Evolutionary conservation across 768 basidiomycete genomes (phyloP), one percentile per base, ranked within the genome.

Genomic region (Lenzites betulinus): DNA sequence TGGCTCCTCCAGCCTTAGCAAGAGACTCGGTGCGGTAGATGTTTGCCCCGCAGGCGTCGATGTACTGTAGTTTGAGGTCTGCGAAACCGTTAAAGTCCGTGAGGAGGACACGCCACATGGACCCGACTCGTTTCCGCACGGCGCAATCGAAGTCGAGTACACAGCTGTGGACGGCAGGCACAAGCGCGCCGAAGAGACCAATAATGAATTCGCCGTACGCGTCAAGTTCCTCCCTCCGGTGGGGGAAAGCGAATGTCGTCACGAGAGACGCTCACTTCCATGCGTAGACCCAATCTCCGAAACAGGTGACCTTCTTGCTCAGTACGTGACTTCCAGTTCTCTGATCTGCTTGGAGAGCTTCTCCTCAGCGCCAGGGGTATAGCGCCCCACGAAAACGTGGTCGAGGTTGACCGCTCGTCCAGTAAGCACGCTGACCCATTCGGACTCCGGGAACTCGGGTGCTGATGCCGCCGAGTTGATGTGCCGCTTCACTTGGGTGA

Each of bases 91-190:
- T 0, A 43, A 62, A 43, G 43, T 77, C 68, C 11, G 66, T 59
- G 66, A 74, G 71, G 7, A 58, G 44, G 2, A 64, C 25, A 1
- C 46, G 9, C 20, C 54, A 62, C 28, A 65, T 58, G 6, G 65
- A 62, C 20, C 54, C 64, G 22, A 74, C 70, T 5, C 46, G 20
- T 1, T 68, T 66, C 2, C 75, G 49, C 15, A 76, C 56, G 0
- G 72, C 73, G n/a, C 64, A 59, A 59, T 80, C 76, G 55, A 64
- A 74, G 7, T 65, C 28, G 55, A 79, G 65, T 64, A 79, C 58
- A 8, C 53, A 42, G 15, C 11, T 11, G 20, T 18, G 16, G 15
- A 41, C 28, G 59, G 20, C 2, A 7, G 7, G 41, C 72, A 71
- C 16, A 33, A 64, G 43, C 8, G 66, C 28, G 16, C 51, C 25